These are phyloP conservation scores for Avena atlantica DNA, from an alignment of 176 grass and related monocot genomes.

Conservation along the genomic window DNA sequence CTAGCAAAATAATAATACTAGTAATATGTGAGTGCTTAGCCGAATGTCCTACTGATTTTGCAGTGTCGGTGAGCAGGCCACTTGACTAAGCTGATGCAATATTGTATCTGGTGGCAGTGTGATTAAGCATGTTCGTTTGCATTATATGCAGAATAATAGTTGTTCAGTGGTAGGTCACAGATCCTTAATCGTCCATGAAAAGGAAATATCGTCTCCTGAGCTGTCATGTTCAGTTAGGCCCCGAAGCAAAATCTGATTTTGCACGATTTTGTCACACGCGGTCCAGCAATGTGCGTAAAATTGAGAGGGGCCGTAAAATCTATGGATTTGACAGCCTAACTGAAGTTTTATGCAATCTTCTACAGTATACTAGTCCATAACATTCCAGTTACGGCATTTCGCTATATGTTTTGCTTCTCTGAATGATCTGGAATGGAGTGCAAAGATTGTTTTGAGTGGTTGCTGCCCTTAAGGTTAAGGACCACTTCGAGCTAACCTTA, in stretches of 20 bases:
- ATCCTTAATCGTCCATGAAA: slow-evolving; percentile 46
- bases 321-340: neutral
- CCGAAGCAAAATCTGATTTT: slow-evolving; percentile 35
- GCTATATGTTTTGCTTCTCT: neutral
- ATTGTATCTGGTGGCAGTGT: slow-evolving; percentile 49
- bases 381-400: too few relatives aligned
- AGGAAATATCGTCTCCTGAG: slow-evolving; percentile 40
- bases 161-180: slow-evolving; percentile 44
- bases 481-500: slow-evolving; percentile 8
- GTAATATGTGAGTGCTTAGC: neutral
- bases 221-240: slow-evolving; percentile 30
- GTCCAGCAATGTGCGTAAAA: slow-evolving; percentile 10
- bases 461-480: neutral
- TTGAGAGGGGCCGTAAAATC: neutral
- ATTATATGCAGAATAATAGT: slow-evolving; percentile 40
- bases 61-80: slow-evolving; percentile 58
- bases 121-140: slow-evolving; percentile 49
- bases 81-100: slow-evolving; percentile 44
- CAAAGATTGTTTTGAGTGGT: slow-evolving; percentile 13
- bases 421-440: neutral
- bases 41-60: slow-evolving; percentile 34
- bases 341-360: too few relatives aligned
- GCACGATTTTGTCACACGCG: neutral
- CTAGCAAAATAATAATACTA: neutral
- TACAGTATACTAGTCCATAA: too few relatives aligned